Percentiles rank a stretch among this genome's conserved stretches.
Conservation (phyloP, 73 alveolate genomes). For the Stentor roeselii region DNA sequence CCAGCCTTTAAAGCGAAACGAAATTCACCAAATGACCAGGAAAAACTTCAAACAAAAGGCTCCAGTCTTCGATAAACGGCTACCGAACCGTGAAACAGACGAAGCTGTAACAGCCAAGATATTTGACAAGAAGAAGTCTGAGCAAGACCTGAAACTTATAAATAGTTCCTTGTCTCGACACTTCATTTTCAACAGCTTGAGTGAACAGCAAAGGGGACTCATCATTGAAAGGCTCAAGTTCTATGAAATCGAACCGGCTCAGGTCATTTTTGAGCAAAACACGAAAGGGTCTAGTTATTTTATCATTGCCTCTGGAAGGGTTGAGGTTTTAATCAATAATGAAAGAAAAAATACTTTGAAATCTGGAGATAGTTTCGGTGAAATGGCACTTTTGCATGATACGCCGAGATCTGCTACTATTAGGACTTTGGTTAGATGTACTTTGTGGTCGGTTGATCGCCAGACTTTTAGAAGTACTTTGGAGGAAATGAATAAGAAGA, state of each 20-base stretch:
- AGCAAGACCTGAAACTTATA: conserved; percentile 11
- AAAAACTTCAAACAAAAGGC: no score
- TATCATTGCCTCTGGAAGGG: background rate
- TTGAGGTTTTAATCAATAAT: background rate
- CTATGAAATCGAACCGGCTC: background rate
- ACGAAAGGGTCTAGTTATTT: background rate
- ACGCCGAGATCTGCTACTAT: conserved; percentile 10
- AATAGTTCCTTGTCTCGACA: background rate
- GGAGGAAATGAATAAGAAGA: background rate
- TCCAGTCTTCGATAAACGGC: no score
- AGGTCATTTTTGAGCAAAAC: background rate
- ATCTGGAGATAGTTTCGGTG: conserved; percentile 25
- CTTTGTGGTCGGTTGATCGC: background rate
- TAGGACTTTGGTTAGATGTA: background rate
- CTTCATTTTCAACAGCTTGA: background rate
- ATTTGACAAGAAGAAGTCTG: background rate
- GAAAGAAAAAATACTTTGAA: background rate
- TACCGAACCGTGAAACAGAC: no score
- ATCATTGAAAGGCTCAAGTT: background rate
- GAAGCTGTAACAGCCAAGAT: conserved; percentile 22
- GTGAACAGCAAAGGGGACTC: background rate
- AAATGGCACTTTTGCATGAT: conserved; percentile 20
- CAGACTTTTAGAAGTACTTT: conserved; percentile 14
- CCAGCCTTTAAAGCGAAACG: no score
- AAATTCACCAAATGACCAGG: no score